A percentile compares a stretch with the other conserved stretches of the same genome.
Conservation (phyloP, 129 eudicot species). For the Kitagawia praeruptora region DNA sequence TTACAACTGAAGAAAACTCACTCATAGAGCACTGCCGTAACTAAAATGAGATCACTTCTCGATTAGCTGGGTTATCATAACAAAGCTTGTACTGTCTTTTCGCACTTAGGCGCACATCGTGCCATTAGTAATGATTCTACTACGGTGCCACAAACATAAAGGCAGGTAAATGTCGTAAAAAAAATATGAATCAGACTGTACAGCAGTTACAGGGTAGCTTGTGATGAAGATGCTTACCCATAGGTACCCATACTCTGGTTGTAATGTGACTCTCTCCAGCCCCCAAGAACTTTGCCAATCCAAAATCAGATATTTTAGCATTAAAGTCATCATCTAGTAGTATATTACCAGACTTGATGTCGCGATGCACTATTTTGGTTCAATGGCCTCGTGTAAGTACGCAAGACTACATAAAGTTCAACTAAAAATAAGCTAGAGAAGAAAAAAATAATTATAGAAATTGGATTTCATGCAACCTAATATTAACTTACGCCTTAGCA, state of each 20-base stretch:
- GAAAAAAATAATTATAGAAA: not conserved
- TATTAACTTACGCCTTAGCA: constrained; percentile 23
- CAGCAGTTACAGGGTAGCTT: not conserved
- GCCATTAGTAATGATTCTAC: too few species aligned
- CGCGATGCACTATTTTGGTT: constrained; percentile 31
- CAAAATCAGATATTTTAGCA: constrained; percentile 33
- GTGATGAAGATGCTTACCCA: not conserved
- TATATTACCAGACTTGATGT: constrained; percentile 29
- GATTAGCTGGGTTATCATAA: too few species aligned
- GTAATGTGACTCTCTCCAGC: constrained; percentile 23
- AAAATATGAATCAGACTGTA: not conserved
- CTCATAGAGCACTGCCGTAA: too few species aligned
- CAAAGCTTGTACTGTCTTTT: too few species aligned
- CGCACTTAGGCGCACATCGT: too few species aligned
- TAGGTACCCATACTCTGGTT: constrained; percentile 14
- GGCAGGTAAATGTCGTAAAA: not conserved
- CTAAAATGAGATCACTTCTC: too few species aligned
- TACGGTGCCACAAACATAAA: not conserved
- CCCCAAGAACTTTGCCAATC: constrained; percentile 24
- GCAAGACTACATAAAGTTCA: constrained; percentile 16
- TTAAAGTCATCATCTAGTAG: constrained; percentile 23
- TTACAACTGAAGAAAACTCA: too few species aligned
- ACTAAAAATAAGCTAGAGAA: not conserved
- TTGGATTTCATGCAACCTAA: not conserved
- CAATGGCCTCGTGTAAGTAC: constrained; percentile 30